Evolutionary conservation across 345 rosid genomes (phyloP), one percentile per base, ranked within the genome.

Genomic region (Eucalyptus rudis): DNA sequence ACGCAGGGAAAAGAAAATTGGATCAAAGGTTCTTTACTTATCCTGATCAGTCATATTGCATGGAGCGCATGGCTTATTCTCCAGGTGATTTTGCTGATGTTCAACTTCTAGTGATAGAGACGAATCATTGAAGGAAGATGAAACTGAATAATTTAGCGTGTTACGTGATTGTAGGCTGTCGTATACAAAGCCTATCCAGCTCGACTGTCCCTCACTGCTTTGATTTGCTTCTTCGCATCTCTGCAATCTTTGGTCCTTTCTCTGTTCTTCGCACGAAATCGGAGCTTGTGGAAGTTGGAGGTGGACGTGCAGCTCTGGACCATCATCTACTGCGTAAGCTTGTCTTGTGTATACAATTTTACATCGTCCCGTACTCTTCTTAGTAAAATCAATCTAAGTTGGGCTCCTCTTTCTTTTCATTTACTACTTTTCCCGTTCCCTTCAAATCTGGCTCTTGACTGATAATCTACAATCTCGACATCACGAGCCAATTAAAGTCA

Each of bases 171-270:
- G 31, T 87, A 93, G 93, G 91, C 71, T 33, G 40, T 76, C 22
- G 81, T 91, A 12, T 90, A 52, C 90, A 89, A 93, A 89, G 91
- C 33, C 49, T 94, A 91, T 62, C 94, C 94, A 10, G 92, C 94
- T 89, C 90, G 51, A 6, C 49, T 94, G 27, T 92, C 95, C 44
- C 71, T 95, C 62, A 94, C 90, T 89, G 56, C 92, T 49, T 76
- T 92, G 87, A 92, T 92, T 17, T 94, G 95, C 94, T 89, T 94
- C 92, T 88, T 93, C 44, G 95, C 93, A 47, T 86, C 95, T 8
- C 22, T 94, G 88, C 94, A 92, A 56, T 94, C 94, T 40, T 89
- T 92, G 47, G 10, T 93, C 85, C 91, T 92, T 66, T 92, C 93
- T 5, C 33, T 93, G n/a, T 87, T 92, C 76, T 92, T 93, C 3